These are phyloP conservation scores for Tulasnella sp. DNA, from an alignment of 768 basidiomycete species.

Conservation along the genomic window DNA sequence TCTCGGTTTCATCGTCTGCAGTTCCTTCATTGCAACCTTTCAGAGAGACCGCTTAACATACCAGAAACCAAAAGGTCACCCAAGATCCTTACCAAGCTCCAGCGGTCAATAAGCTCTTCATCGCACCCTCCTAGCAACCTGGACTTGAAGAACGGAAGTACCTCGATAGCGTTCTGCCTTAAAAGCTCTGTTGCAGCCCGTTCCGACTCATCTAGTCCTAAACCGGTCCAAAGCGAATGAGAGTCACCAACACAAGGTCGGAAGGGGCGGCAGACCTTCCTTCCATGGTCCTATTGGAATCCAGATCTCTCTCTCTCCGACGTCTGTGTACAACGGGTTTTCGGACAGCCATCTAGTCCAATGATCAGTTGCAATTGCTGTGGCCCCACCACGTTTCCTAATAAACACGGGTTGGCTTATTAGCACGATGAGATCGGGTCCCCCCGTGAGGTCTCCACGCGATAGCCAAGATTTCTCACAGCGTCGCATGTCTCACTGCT, in stretches of 20 bases:
- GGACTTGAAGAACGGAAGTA: background rate
- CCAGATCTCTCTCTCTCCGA: conserved; percentile 13
- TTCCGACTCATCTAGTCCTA: background rate
- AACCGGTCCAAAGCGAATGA: background rate
- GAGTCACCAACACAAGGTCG: too few species aligned
- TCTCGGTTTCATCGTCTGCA: conserved; percentile 11
- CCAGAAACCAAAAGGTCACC: background rate
- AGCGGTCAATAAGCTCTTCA: background rate
- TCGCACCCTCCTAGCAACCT: background rate
- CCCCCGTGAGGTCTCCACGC: background rate
- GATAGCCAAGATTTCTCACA: background rate
- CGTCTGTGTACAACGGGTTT: conserved; percentile 12
- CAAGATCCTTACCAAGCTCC: background rate
- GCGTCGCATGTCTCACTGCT: background rate
- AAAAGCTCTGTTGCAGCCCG: background rate
- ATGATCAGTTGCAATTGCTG: background rate
- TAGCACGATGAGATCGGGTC: background rate
- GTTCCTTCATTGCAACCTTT: background rate
- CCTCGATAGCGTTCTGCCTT: background rate
- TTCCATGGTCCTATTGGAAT: conserved; percentile 24
- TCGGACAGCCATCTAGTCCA: conserved; percentile 2
- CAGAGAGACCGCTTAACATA: background rate
- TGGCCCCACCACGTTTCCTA: background rate
- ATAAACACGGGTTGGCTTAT: background rate
- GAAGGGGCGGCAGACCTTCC: background rate